phyloP scores from a whole-genome alignment of 2,329 filamentous ascomycete species.

The Chrysosporium queenslandicum region DNA sequence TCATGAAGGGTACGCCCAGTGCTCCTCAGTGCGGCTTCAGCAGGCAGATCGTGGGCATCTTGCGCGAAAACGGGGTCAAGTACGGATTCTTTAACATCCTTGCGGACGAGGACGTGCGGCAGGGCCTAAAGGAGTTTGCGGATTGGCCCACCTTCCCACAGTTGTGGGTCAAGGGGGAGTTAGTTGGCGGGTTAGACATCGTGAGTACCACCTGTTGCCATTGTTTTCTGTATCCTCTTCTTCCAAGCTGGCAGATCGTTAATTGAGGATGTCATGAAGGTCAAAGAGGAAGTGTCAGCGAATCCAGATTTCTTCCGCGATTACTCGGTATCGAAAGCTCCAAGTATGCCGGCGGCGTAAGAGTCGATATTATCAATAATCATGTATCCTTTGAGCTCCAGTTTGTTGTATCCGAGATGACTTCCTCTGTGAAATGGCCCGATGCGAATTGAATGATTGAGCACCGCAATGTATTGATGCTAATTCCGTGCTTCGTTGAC shows the following conservation, averaged over 20 bases:
- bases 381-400: background rate
- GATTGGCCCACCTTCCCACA: constrained; percentile 98
- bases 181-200: constrained; percentile 91
- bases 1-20: constrained; percentile 94
- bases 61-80: constrained; percentile 82
- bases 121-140: constrained; percentile 93
- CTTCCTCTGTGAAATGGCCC: background rate
- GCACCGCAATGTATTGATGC: background rate
- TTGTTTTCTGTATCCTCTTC: too few species aligned
- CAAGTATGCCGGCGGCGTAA: constrained; percentile 16
- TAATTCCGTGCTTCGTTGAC: background rate
- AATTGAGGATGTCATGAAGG: constrained; percentile 41
- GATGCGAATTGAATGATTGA: background rate
- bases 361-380: background rate
- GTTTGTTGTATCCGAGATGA: too few species aligned
- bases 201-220: constrained; percentile 48
- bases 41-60: constrained; percentile 71
- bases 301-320: constrained; percentile 72
- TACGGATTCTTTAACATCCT: constrained; percentile 99
- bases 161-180: constrained; percentile 79
- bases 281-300: constrained; percentile 85
- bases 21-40: constrained; percentile 88
- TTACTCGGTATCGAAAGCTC: constrained; percentile 46
- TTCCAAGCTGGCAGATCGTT: background rate
- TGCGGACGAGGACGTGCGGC: constrained; percentile 91